Evolutionary conservation across 805 yeast species (phyloP), one percentile per base, ranked within the genome.

Genomic region (Jamesozyma spencerorum): DNA sequence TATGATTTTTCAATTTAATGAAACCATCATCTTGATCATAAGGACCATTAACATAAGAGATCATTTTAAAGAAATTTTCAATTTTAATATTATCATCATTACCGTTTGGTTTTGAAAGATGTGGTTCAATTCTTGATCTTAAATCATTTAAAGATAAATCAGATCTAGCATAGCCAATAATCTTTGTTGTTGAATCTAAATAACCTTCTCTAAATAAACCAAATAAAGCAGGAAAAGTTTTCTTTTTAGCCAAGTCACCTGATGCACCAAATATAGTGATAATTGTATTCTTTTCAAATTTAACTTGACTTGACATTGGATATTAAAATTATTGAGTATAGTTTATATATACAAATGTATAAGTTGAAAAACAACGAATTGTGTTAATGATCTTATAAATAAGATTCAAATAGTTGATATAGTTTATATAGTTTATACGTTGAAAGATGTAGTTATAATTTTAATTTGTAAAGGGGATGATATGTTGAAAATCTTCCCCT

Each of bases 161-260:
- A 17, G 96, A 81, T 54, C 98, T 75, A 22, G 98, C 98, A 61
- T 84, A 92, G 19, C 98, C 98, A 49, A 85, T 73, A 54, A 92
- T 85, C 56, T 77, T 76, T 30, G 83, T 78, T 22, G 79, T 62
- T 11, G 66, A 55, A 8, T 94, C 85, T 42, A 90, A 69, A 49
- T 77, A 78, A 31, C 94, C 95, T 59, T 88, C 81, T 49, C 84
- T 70, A 65, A 54, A 76, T 30, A 84, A 70, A 10, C 92, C 94
- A 53, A 82, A 83, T 17, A 84, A 64, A 3, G 92, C 90, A 8
- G 94, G 94, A 65, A 85, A 86, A 2, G 96, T 88, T 68, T 88
- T 88, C 79, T 88, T 88, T 69, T 85, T 86, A 41, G 96, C 95
- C 49, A 88, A 70, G 62, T 88, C 96, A 39, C 97, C 97, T 18